phyloP scores from a whole-genome alignment of 192 early-diverging fungal species.

The Powellomyces hirtus region DNA sequence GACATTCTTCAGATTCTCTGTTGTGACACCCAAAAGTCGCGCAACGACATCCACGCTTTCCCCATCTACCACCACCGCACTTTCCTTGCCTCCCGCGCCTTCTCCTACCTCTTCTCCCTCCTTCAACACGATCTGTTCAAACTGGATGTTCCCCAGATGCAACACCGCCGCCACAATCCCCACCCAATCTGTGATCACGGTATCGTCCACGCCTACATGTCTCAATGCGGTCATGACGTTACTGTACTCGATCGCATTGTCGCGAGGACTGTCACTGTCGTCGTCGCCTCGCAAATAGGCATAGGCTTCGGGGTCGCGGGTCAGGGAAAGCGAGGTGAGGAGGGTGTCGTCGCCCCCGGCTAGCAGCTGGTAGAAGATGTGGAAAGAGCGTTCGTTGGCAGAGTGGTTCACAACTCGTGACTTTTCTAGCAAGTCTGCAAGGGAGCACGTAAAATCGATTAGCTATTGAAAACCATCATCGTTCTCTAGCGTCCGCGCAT shows the following conservation, averaged over 20 bases:
- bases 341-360: slow-evolving; percentile 51
- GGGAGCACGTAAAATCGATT: too few relatives aligned
- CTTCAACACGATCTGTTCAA: too few relatives aligned
- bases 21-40: slow-evolving; percentile 16
- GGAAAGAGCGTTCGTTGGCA: slow-evolving; percentile 89
- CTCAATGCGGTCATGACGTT: slow-evolving; percentile 16
- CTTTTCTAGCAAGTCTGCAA: slow-evolving; percentile 96
- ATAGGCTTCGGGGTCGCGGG: slow-evolving; percentile 4
- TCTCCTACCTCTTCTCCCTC: too few relatives aligned
- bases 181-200: slow-evolving; percentile 74
- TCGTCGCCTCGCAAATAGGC: slow-evolving; percentile 17
- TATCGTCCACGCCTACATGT: slow-evolving; percentile 57
- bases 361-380: slow-evolving; percentile 97
- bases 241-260: not conserved
- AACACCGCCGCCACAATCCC: slow-evolving; percentile 83
- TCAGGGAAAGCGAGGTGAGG: slow-evolving; percentile 25
- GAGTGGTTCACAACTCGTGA: slow-evolving; percentile 93
- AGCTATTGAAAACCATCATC: too few relatives aligned
- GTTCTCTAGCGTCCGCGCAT: too few relatives aligned
- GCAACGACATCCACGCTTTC: too few relatives aligned
- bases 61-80: too few relatives aligned
- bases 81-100: too few relatives aligned
- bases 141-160: slow-evolving; percentile 89
- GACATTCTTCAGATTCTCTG: not conserved
- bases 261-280: too few relatives aligned